A percentile compares a stretch with the other conserved stretches of the same genome.
phyloP scores from a whole-genome alignment of 805 yeast species.

The Saccharomycopsis fodiens region DNA sequence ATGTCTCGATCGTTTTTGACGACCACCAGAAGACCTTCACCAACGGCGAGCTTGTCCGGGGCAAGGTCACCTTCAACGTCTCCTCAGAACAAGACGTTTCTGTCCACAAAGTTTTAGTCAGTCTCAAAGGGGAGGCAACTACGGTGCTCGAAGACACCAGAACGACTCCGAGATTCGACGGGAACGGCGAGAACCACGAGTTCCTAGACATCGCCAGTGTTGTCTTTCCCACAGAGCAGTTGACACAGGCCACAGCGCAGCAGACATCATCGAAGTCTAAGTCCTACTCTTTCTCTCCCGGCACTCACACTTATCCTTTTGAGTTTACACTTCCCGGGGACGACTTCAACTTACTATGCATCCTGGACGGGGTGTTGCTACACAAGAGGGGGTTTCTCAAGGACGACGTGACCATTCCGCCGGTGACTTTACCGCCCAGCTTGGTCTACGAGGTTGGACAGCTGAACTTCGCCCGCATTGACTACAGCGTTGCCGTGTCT shows the following conservation, averaged over 20 bases:
- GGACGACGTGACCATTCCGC: conserved; percentile 11
- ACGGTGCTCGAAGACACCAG: conserved; percentile 18
- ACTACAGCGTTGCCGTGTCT: conserved; percentile 14
- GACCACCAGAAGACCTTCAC: conserved; percentile 9
- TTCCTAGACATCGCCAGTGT: conserved; percentile 2
- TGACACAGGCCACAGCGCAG: background rate
- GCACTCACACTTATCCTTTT: conserved; percentile 12
- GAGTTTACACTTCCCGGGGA: conserved; percentile 17
- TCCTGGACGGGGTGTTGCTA: conserved; percentile 8
- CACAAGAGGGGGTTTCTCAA: conserved; percentile 19
- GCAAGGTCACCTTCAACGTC: conserved; percentile 11
- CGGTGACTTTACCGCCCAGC: conserved; percentile 18
- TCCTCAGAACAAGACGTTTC: conserved; percentile 1
- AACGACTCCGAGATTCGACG: conserved; percentile 14
- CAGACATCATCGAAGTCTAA: background rate
- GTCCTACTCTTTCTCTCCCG: conserved; percentile 10
- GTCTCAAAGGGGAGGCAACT: conserved; percentile 6
- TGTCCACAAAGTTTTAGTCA: background rate
- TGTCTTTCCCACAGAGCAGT: conserved; percentile 10
- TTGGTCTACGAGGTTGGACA: conserved; percentile 12
- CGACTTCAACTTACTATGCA: conserved; percentile 14
- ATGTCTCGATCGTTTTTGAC: conserved; percentile 5
- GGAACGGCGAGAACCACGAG: conserved; percentile 18
- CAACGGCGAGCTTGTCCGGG: conserved; percentile 17
- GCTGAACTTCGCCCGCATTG: conserved; percentile 11